These are phyloP conservation scores for Coprinopsis marcescibilis DNA, from an alignment of 768 basidiomycete genomes.

Conservation along the genomic window DNA sequence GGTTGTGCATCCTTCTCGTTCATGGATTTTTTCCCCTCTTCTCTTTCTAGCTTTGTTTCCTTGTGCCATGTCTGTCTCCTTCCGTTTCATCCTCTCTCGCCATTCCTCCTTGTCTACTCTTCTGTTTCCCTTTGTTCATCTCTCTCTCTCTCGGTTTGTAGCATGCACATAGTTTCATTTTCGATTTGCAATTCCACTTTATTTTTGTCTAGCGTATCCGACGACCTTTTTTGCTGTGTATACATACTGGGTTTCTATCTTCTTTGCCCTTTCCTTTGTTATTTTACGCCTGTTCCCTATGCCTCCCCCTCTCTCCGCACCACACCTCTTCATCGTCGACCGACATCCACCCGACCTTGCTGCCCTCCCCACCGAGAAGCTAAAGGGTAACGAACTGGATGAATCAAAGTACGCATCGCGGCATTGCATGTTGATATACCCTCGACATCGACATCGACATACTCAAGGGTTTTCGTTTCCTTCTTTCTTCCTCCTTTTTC, in stretches of 20 bases:
- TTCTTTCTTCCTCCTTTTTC: neutral
- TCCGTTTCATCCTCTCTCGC: neutral
- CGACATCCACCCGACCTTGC: too few relatives aligned
- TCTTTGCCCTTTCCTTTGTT: conserved; percentile 8
- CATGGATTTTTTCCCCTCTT: neutral
- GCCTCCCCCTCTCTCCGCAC: too few relatives aligned
- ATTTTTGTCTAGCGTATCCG: neutral
- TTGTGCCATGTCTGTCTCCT: neutral
- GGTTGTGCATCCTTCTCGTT: neutral
- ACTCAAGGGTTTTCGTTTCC: conserved; percentile 9
- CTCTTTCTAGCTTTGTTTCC: neutral
- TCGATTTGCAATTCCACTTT: neutral
- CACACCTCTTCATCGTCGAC: too few relatives aligned
- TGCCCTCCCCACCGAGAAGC: too few relatives aligned
- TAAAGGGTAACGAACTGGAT: too few relatives aligned
- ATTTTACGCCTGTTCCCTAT: conserved; percentile 2
- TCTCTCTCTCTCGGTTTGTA: neutral
- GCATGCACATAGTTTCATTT: neutral
- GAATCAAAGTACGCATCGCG: too few relatives aligned
- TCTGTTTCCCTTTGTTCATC: neutral
- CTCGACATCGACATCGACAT: too few relatives aligned
- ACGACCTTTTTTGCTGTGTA: conserved; percentile 6
- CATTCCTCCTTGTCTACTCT: neutral
- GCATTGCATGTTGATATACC: too few relatives aligned
- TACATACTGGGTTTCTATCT: conserved; percentile 5